Base-by-base conservation (phyloP, 176 grass and related monocot species). In the Musa schizocarpa region DNA sequence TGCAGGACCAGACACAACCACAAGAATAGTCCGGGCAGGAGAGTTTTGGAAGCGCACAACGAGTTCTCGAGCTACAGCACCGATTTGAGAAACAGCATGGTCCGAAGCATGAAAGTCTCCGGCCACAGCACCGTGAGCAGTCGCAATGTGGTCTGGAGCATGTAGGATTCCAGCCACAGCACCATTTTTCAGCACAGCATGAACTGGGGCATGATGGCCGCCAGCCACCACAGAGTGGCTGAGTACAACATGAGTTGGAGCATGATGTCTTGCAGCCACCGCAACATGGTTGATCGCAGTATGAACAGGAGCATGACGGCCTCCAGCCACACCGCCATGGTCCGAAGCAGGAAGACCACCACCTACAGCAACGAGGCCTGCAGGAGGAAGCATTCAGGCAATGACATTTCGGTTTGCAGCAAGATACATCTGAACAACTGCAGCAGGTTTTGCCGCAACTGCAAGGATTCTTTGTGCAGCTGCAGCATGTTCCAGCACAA, bases 11-110 rank as follows among this genome's bases (percentile, higher is more conserved):
- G 49, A 79, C 82, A 80, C 90, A 98, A 4, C 90, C 90, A 80
- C 90, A 98, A 0, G 95, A 98, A 55, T 88, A 91, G 76, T 91
- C 90, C 0, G 95, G 95, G 52, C 90, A 93, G 65, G 86, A 73
- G 54, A 81, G 77, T 29, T 61, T 73, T 52, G 77, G 63, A 62
- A 74, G 62, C n/a, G 52, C 49, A 73, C 75, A 51, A 52, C 87
- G 81, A 27, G 75, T 69, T 27, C 67, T 77, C 25, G 70, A 83
- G 74, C 83, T 12, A 21, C 63, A 16, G 64, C 64, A 29, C 64
- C 23, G 16, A 29, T 67, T 67, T 12, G 24, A 25, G 1, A 13
- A 34, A 13, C 24, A 67, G 24, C 64, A 34, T 13, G 23, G 22
- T 13, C 11, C 9, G 63, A 65, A 65, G 22, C 63, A 65, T 27